Base-by-base conservation (phyloP, 768 basidiomycete species). In the Tylopilus intermedius region DNA sequence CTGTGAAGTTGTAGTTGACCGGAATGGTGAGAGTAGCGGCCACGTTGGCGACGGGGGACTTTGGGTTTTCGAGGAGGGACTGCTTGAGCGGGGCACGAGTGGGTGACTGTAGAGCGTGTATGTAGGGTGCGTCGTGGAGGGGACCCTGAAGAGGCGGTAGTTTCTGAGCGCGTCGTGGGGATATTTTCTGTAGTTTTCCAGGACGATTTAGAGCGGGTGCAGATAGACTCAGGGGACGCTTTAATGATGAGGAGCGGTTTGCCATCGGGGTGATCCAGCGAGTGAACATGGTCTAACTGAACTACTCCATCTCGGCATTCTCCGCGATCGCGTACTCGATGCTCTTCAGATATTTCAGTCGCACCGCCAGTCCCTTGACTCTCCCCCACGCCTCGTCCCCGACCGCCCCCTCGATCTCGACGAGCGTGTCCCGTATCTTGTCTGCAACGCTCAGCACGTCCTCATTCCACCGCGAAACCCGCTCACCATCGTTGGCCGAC, bases 271-370 rank as follows among this genome's bases (percentile, higher is more conserved):
- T 7, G 10, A n/a, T 3, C 44, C 37, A 18, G 22, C 50, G 50
- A 30, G 30, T 30, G 5, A 40, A 40, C 50, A 51, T 51, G 18
- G 39, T 22, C 38, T 11, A 11, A 30, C 29, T 24, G 24, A 8
- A 47, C 24, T 24, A 13, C 10, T 7, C 15, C 11, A 1, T 18
- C 14, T 53, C 53, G 63, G 65, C 65, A 65, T 57, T 60, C 55
- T 46, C 65, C 65, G 62, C 40, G 45, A 69, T 57, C 26, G 67
- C 67, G 22, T 74, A 67, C n/a, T 75, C 69, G 24, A 91, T 81
- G 18, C 83, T 77, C 41, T 81, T 70, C 62, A 91, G 70, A 65
- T 94, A 96, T 58, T 83, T 81, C 24, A 95, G 74, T 59, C 83
- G 77, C 24, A 92, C 77, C 8, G 86, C 79, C 18, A 76, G 79